Evolutionary conservation across 1,284 basidiomycete genomes (phyloP).

Genomic region (Coniferiporia weirii): DNA sequence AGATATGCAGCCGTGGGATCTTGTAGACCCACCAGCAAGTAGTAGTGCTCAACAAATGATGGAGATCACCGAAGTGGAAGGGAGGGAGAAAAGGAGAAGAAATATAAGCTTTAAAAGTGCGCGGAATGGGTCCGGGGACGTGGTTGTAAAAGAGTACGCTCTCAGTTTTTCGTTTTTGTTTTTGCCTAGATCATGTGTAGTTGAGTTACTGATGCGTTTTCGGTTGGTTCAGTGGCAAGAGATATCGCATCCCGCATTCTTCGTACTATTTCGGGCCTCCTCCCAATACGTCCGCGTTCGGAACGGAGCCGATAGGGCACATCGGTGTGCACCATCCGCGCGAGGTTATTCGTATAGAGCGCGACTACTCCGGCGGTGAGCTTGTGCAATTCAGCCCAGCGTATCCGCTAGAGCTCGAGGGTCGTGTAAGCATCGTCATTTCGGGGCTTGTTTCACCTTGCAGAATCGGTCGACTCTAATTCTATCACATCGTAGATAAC

Average conservation of each 20-base stretch:
- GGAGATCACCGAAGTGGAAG: neutral
- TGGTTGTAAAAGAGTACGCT: conserved; percentile 16
- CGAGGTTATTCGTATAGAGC: conserved; percentile 76
- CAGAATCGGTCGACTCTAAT: neutral
- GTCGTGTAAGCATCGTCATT: conserved; percentile 53
- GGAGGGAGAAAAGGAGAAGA: conserved; percentile 2
- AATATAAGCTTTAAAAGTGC: conserved; percentile 7
- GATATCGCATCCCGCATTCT: conserved; percentile 54
- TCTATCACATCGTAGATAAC: conserved; percentile 49
- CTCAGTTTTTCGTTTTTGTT: neutral
- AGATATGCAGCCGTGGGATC: conserved; percentile 14
- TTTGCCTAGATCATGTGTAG: neutral
- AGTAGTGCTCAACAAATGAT: neutral
- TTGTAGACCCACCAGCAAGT: conserved; percentile 9
- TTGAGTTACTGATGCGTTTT: neutral
- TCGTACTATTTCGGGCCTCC: conserved; percentile 83
- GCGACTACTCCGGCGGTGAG: conserved; percentile 80
- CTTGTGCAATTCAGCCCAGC: conserved; percentile 74
- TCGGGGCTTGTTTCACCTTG: conserved; percentile 11
- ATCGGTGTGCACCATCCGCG: conserved; percentile 81
- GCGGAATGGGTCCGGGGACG: neutral
- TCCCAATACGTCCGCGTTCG: conserved; percentile 65
- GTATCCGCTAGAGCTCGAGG: conserved; percentile 80
- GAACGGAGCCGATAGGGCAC: conserved; percentile 69
- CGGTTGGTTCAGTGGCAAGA: conserved; percentile 11